Evolutionary conservation across 106 monocot species (phyloP).

Genomic region (Vanilla planifolia): DNA sequence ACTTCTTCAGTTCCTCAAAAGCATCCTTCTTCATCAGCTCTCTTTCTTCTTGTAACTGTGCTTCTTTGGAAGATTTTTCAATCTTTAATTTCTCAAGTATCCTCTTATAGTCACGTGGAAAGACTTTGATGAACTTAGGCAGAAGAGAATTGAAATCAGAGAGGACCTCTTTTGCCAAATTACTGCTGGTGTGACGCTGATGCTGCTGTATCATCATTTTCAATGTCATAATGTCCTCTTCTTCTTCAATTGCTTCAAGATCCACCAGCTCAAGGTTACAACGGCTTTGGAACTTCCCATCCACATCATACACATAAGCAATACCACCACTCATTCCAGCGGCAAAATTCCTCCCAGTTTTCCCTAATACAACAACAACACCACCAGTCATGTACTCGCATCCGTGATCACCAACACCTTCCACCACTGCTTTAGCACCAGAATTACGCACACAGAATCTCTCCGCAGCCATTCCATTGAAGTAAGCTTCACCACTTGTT

Average conservation of each 20-base stretch:
- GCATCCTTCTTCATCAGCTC: slow-evolving; percentile 70
- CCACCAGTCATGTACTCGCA: slow-evolving; percentile 99
- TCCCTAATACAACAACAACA: slow-evolving; percentile 78
- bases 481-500: slow-evolving; percentile 93
- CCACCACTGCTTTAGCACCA: slow-evolving; percentile 93
- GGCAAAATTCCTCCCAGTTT: slow-evolving; percentile 96
- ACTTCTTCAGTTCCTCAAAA: slow-evolving; percentile 59
- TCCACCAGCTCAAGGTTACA: slow-evolving; percentile 84
- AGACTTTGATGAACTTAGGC: slow-evolving; percentile 87
- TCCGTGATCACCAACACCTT: slow-evolving; percentile 98
- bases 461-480: slow-evolving; percentile 99
- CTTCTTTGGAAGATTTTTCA: slow-evolving; percentile 65
- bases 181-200: slow-evolving; percentile 76
- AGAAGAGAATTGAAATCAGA: slow-evolving; percentile 57
- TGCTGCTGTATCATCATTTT: slow-evolving; percentile 96
- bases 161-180: slow-evolving; percentile 65
- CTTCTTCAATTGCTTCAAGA: slow-evolving; percentile 82
- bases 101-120: slow-evolving; percentile 93
- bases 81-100: slow-evolving; percentile 57
- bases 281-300: slow-evolving; percentile 53
- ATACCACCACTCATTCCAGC: slow-evolving; percentile 99
- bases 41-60: slow-evolving; percentile 43
- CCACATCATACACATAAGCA: slow-evolving; percentile 84
- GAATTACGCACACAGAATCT: slow-evolving; percentile 97
- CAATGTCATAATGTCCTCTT: slow-evolving; percentile 74